phyloP scores from a whole-genome alignment of 208 protist genomes.

The Polymyxa betae region DNA sequence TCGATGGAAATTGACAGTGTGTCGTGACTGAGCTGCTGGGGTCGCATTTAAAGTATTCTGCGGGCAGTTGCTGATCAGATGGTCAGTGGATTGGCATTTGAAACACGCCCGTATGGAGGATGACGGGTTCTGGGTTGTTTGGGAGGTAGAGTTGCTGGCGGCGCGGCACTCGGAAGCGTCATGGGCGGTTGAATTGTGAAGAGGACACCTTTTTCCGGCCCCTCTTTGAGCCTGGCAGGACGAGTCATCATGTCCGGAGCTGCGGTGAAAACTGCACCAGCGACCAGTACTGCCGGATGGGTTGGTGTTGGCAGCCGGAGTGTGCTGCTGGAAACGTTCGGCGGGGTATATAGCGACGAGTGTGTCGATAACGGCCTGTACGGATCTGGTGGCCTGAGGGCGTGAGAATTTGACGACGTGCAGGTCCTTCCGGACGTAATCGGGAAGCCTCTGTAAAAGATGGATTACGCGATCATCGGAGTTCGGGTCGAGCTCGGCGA shows the following conservation, averaged over 20 bases:
- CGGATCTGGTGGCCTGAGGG: too few species aligned
- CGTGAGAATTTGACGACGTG: not conserved
- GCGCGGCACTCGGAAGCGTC: too few species aligned
- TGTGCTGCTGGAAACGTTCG: not conserved
- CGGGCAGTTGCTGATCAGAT: not conserved
- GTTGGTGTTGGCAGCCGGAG: not conserved
- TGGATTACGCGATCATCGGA: not conserved
- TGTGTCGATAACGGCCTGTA: too few species aligned
- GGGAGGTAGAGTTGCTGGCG: too few species aligned
- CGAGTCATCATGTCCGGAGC: not conserved
- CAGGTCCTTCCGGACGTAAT: not conserved
- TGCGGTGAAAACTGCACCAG: not conserved
- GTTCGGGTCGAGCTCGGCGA: constrained; percentile 19
- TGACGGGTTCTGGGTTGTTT: too few species aligned
- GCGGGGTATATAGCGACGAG: too few species aligned
- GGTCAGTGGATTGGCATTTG: not conserved
- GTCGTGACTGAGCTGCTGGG: too few species aligned
- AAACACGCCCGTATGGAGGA: too few species aligned
- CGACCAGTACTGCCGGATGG: not conserved
- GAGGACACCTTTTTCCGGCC: too few species aligned
- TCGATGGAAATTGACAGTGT: too few species aligned
- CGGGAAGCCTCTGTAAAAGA: not conserved
- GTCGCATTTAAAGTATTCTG: too few species aligned
- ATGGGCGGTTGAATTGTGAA: not conserved
- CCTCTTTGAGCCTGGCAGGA: not conserved